These are phyloP conservation scores for Candida ipomoeae DNA, from an alignment of 805 yeast species.

Conservation along the genomic window DNA sequence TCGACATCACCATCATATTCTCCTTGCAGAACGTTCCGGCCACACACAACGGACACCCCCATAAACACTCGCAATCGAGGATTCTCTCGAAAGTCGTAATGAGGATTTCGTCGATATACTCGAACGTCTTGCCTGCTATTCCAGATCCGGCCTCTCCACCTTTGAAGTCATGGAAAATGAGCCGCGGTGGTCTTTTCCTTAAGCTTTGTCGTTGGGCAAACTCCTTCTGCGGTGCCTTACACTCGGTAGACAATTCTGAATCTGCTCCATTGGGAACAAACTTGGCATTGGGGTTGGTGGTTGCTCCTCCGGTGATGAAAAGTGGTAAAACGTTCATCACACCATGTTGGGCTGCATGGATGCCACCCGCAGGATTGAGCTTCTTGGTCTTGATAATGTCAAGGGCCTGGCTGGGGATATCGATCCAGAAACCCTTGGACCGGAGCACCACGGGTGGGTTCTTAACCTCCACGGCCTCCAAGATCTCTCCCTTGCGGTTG, in stretches of 20 bases:
- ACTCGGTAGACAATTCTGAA: constrained; percentile 79
- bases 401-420: constrained; percentile 66
- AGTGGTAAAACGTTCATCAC: constrained; percentile 75
- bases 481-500: constrained; percentile 68
- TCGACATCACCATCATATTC: constrained; percentile 75
- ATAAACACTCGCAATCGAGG: constrained; percentile 62
- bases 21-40: constrained; percentile 81
- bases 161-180: constrained; percentile 77
- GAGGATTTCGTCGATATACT: constrained; percentile 65
- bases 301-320: constrained; percentile 65
- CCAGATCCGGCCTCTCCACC: constrained; percentile 85
- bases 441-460: constrained; percentile 72
- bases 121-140: constrained; percentile 72
- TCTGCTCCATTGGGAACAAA: constrained; percentile 30
- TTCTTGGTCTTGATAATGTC: constrained; percentile 52
- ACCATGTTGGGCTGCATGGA: constrained; percentile 96
- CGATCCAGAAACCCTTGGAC: constrained; percentile 90
- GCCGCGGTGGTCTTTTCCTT: constrained; percentile 80
- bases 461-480: constrained; percentile 89
- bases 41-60: constrained; percentile 87
- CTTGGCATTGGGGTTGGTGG: constrained; percentile 34
- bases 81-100: constrained; percentile 56
- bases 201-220: constrained; percentile 70
- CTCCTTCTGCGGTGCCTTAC: constrained; percentile 97
- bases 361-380: constrained; percentile 78